A percentile compares a stretch with the other conserved stretches of the same genome.
Conservation (phyloP, 495 filamentous ascomycete genomes). For the Recurvomyces mirabilis region DNA sequence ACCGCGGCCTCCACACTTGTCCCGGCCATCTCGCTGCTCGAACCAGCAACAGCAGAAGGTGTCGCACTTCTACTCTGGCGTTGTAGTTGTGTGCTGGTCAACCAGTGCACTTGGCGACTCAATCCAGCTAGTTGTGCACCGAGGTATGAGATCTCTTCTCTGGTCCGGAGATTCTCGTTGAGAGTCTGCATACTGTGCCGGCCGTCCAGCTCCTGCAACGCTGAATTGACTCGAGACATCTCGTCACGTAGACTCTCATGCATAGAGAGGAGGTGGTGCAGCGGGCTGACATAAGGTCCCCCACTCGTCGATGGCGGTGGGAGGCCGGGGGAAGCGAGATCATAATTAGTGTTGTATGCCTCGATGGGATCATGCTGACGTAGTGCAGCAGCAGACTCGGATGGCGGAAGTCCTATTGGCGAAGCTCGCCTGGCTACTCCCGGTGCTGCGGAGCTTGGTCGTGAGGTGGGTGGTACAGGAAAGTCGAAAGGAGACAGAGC, state of each 20-base stretch:
- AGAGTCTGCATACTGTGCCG: constrained; percentile 56
- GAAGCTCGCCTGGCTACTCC: background rate
- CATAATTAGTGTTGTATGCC: constrained; percentile 7
- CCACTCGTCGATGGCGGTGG: constrained; percentile 12
- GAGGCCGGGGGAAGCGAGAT: constrained; percentile 5
- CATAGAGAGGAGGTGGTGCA: constrained; percentile 52
- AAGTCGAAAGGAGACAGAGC: background rate
- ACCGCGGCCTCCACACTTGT: constrained; percentile 13
- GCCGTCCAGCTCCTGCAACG: constrained; percentile 52
- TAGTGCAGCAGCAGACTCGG: constrained; percentile 1
- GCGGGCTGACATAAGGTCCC: constrained; percentile 20
- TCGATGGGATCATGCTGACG: constrained; percentile 3
- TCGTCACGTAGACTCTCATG: constrained; percentile 60
- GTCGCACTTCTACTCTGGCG: constrained; percentile 9
- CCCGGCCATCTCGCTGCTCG: constrained; percentile 4
- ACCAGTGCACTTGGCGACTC: constrained; percentile 59
- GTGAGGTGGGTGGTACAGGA: background rate
- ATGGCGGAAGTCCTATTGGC: background rate
- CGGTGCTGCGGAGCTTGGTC: background rate
- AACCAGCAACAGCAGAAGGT: background rate
- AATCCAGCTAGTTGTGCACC: constrained; percentile 53
- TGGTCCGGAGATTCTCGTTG: constrained; percentile 54
- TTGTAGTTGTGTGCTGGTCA: constrained; percentile 51
- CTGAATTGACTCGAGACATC: constrained; percentile 45
- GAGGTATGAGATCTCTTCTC: constrained; percentile 57